Conservation (phyloP, 495 filamentous ascomycete species). For the Penicillium mononematosum region DNA sequence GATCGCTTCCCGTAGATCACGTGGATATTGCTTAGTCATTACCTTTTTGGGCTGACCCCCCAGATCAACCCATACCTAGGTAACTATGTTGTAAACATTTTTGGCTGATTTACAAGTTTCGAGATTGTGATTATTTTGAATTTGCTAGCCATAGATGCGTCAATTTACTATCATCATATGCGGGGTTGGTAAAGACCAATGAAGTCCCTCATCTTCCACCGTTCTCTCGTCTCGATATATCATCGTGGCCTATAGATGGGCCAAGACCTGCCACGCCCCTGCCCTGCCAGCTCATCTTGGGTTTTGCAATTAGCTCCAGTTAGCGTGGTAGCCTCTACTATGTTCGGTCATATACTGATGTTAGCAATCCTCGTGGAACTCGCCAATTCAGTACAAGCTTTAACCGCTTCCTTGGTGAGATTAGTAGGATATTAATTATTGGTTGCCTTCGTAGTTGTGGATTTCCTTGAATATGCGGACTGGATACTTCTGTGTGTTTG, state of each 20-base stretch:
- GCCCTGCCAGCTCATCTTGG: not conserved
- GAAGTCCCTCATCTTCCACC: not conserved
- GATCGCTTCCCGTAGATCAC: conserved; percentile 8
- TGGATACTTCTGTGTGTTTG: not conserved
- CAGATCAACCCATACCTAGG: not conserved
- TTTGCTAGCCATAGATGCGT: not conserved
- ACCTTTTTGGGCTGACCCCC: too few relatives aligned
- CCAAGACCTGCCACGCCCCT: not conserved
- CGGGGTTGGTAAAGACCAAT: not conserved
- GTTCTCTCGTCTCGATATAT: not conserved
- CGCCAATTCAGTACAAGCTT: not conserved
- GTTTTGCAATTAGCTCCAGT: not conserved
- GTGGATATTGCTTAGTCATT: conserved; percentile 9
- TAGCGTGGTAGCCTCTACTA: not conserved
- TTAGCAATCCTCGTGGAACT: not conserved
- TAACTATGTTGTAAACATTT: not conserved
- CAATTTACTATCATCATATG: not conserved
- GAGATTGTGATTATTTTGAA: not conserved
- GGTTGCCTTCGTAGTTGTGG: not conserved
- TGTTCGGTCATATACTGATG: not conserved
- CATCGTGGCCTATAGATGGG: not conserved
- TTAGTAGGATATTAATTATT: not conserved
- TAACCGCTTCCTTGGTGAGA: not conserved
- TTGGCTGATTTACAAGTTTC: not conserved
- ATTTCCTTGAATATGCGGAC: not conserved